phyloP scores from a whole-genome alignment of 116 monocot species.

The Papilionanthe hybrid region DNA sequence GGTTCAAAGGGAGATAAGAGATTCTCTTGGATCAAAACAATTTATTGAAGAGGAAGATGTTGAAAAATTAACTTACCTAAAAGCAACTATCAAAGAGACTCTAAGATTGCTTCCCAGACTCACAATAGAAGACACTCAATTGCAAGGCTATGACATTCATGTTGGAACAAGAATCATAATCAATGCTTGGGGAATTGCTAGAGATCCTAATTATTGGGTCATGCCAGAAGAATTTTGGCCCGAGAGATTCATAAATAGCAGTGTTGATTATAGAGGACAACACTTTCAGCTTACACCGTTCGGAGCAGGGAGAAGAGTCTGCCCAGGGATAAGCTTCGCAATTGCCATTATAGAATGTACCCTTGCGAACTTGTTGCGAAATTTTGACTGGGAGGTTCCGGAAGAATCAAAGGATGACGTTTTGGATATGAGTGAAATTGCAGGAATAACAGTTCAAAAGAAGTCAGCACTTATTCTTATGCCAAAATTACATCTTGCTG shows the following conservation, averaged over 20 bases:
- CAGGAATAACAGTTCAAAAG: constrained; percentile 9
- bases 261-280: constrained; percentile 21
- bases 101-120: constrained; percentile 19
- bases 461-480: neutral
- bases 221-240: constrained; percentile 19
- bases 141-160: constrained; percentile 20
- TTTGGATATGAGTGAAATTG: constrained; percentile 21
- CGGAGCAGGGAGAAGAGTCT: constrained; percentile 24
- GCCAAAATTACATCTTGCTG: neutral
- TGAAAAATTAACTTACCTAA: constrained; percentile 13
- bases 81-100: constrained; percentile 20
- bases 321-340: constrained; percentile 23
- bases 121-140: neutral
- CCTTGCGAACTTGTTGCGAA: constrained; percentile 13
- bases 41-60: neutral
- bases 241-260: constrained; percentile 12
- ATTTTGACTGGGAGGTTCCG: constrained; percentile 22
- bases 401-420: neutral
- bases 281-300: constrained; percentile 21
- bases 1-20: constrained; percentile 4
- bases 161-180: constrained; percentile 12
- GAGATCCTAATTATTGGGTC: constrained; percentile 14
- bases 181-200: constrained; percentile 30
- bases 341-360: constrained; percentile 1
- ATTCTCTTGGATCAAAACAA: neutral